A percentile compares a stretch with the other conserved stretches of the same genome.
These are phyloP conservation scores for Symbiodinium natans DNA, from an alignment of 73 alveolate species.

Conservation along the genomic window DNA sequence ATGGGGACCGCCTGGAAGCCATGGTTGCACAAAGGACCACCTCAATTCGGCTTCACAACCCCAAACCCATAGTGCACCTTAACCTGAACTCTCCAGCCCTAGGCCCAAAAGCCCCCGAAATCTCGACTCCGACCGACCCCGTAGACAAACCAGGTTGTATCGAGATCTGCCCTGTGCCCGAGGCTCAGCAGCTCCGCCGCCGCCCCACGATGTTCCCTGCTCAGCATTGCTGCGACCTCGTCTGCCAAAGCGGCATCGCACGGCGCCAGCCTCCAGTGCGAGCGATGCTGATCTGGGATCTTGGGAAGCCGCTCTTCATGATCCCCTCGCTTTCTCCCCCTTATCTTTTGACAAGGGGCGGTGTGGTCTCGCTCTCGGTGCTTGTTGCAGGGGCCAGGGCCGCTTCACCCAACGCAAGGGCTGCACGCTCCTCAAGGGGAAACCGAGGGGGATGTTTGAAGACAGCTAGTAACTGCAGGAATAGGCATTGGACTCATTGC, in stretches of 20 bases:
- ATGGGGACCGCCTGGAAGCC: too few species aligned
- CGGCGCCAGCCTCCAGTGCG: not conserved
- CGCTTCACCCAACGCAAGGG: not conserved
- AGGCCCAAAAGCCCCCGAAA: too few species aligned
- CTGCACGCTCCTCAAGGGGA: not conserved
- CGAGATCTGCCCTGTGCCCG: not conserved
- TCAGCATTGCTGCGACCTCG: not conserved
- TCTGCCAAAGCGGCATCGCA: not conserved
- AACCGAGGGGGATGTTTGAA: too few species aligned
- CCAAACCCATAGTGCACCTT: too few species aligned
- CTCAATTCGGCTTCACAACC: too few species aligned
- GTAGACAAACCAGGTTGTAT: too few species aligned
- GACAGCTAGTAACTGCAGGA: too few species aligned
- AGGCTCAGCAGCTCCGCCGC: slow-evolving; percentile 24
- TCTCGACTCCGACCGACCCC: too few species aligned
- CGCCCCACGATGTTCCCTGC: not conserved
- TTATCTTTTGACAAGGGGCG: too few species aligned
- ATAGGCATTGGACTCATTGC: too few species aligned
- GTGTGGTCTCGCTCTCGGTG: not conserved
- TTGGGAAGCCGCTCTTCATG: not conserved
- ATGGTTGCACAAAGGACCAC: too few species aligned
- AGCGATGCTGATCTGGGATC: not conserved
- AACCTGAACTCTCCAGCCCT: too few species aligned
- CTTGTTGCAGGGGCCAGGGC: not conserved
- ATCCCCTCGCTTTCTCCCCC: not conserved